Base-by-base conservation (phyloP, 192 early-diverging fungal genomes). In the Coemansia sp. region DNA sequence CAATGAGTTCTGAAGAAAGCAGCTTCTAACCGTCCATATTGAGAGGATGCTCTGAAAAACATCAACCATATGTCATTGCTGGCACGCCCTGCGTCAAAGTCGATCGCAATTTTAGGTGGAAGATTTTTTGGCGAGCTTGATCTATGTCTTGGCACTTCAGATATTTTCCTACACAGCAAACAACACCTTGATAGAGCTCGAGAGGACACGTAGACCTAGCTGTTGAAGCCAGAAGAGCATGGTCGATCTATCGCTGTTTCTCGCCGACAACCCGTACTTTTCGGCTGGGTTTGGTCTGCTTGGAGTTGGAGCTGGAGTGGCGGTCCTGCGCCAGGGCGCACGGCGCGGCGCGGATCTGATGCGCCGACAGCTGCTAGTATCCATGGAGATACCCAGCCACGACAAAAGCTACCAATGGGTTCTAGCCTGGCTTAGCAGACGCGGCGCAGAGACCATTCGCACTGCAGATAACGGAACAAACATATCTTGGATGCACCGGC, bases 341-440 rank as follows among this genome's bases (percentile, higher is more conserved):
- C 75, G 85, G 0, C 83, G 91, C 5, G 90, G 89, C 16, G 86
- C 87, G 13, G 85, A 87, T 53, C 65, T 95, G 11, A 74, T 88
- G 18, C 87, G 88, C 43, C 88, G 95, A 20, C 85, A 91, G 38
- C 72, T 97, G 10, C 79, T 99, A 10, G 93, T 95, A 8, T 90
- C 94, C 4, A 85, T 99, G 51, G 96, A 99, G 70, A 96, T 99
- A 50, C 93, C 93, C 9, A 89, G 86, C 68, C 94, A 96, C 69
- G 96, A 99, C 74, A 91, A 92, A 61, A 89, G 90, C 36, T 97
- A 97, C 79, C 75, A 86, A 24, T 99, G 96, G 96, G 90, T 97
- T 59, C 80, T 97, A 20, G 86, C 93, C 42, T 99, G 96, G 96
- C 91, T 97, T 62, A 83, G 72, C 50, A 74, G 81, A 18, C 75